Percentiles rank a stretch among this genome's conserved stretches.
Conservation (phyloP, 1,284 basidiomycete species). For the Naganishia sp. region DNA sequence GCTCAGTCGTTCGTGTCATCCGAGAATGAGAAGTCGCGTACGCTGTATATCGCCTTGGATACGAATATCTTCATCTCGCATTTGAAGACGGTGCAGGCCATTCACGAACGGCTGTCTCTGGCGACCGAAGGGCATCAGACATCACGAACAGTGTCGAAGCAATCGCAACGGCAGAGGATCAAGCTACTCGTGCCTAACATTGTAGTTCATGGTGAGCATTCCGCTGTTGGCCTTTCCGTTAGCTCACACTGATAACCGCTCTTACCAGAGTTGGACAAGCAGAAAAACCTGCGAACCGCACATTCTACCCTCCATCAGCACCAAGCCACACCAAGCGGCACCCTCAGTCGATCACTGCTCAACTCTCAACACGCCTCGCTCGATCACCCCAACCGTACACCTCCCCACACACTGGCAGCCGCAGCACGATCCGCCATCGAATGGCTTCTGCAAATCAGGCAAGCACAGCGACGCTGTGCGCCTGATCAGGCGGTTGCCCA, state of each 20-base stretch:
- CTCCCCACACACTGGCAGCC: conserved; percentile 5
- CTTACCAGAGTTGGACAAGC: conserved; percentile 15
- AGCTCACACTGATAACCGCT: neutral
- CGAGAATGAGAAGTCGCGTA: too few species aligned
- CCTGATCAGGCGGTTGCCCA: neutral
- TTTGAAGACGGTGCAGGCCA: conserved; percentile 35
- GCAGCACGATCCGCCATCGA: conserved; percentile 38
- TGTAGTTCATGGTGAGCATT: conserved; percentile 43
- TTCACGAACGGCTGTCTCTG: conserved; percentile 35
- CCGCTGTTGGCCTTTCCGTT: too few species aligned
- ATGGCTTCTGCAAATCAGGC: conserved; percentile 39
- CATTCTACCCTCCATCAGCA: neutral
- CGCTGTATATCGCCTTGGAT: conserved; percentile 41
- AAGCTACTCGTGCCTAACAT: conserved; percentile 40
- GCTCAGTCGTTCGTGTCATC: too few species aligned
- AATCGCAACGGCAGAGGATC: conserved; percentile 1
- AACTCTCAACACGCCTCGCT: conserved; percentile 17
- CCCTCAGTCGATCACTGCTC: conserved; percentile 27
- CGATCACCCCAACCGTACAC: neutral
- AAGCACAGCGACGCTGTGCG: conserved; percentile 20
- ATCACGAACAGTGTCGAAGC: neutral
- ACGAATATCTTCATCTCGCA: conserved; percentile 46
- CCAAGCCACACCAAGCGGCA: conserved; percentile 30
- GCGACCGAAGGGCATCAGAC: neutral
- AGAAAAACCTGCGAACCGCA: conserved; percentile 3